Base-by-base conservation (phyloP, 2,329 filamentous ascomycete genomes). In the Beauveria medogensis region DNA sequence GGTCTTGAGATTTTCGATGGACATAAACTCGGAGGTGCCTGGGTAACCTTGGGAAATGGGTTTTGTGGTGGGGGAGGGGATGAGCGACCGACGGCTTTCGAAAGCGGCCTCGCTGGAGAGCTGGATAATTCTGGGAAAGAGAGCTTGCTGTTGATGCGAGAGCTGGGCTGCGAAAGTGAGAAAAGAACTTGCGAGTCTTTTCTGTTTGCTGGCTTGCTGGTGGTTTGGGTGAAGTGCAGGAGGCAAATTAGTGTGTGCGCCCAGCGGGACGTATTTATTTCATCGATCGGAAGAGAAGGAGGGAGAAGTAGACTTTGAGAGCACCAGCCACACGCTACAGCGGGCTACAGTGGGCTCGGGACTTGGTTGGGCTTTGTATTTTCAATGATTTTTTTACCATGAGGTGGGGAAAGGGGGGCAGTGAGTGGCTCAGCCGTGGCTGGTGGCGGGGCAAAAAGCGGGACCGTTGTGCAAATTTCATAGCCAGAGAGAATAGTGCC, bases 1-100 rank as follows among this genome's bases (percentile, higher is more conserved):
- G 84, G 88, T 87, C 87, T 94, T 94, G 81, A 95, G 89, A 86
- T 95, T 95, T 92, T 94, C 90, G 90, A 94, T 94, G 87, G 91
- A 94, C 91, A 94, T 94, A 92, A 91, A 92, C 88, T 89, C 87
- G 87, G 82, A 84, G 86, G 86, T 83, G 73, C 74, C 71, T 78
- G 81, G 82, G 79, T 78, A 69, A 74, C 76, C 70, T 75, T 74
- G 78, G 81, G 80, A 82, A 78, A 82, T 74, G 76, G 78, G 76
- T 80, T 78, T 74, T 76, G 67, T 74, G 64, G 69, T 67, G 69
- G 67, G 64, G 67, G 70, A 68, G 67, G 65, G 63, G 67, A 71
- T 72, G 69, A 81, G 80, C 80, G 80, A 82, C 78, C 73, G 79
- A 82, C 78, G 71, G 75, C 74, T 75, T 64, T 61, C 44, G 59